Evolutionary conservation across 2,329 filamentous ascomycete species (phyloP).

Genomic region (Stachybotrys chlorohalonatus): DNA sequence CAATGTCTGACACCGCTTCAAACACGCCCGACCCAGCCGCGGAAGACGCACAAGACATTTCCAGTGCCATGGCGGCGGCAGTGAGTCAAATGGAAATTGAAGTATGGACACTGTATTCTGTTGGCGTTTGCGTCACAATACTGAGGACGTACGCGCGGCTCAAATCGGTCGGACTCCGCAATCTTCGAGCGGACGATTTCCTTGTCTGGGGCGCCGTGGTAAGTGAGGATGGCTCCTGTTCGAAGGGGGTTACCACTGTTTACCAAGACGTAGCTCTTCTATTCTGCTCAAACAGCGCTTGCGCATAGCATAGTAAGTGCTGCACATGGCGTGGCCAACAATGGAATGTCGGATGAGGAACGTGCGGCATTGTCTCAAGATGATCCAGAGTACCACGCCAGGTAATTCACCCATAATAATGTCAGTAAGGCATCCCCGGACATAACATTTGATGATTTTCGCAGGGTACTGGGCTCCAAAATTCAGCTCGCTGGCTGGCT

Average conservation of each 20-base stretch:
- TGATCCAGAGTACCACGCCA: conserved; percentile 30
- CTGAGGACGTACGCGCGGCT: conserved; percentile 26
- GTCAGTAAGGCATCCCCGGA: neutral
- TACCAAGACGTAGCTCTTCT: conserved; percentile 29
- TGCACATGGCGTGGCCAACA: conserved; percentile 41
- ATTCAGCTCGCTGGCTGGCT: conserved; percentile 44
- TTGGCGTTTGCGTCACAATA: conserved; percentile 22
- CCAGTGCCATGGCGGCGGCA: neutral
- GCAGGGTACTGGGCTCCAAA: conserved; percentile 41
- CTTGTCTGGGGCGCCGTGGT: conserved; percentile 25
- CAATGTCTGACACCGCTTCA: neutral
- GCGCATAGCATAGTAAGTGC: conserved; percentile 35
- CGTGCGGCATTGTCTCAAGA: conserved; percentile 29
- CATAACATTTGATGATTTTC: conserved; percentile 37
- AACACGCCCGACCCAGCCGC: neutral
- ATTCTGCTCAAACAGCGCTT: conserved; percentile 36
- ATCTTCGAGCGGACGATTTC: conserved; percentile 24
- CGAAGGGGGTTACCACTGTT: conserved; percentile 37
- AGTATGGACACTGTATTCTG: conserved; percentile 22
- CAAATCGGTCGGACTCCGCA: conserved; percentile 18
- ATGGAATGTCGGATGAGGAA: conserved; percentile 40
- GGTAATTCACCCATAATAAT: neutral
- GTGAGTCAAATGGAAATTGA: conserved; percentile 7
- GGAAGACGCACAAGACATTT: neutral
- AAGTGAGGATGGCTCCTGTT: conserved; percentile 24